A percentile compares a stretch with the other conserved stretches of the same genome.
These are phyloP conservation scores for Nigrospora osmanthi DNA, from an alignment of 2,329 filamentous ascomycete genomes.

Conservation along the genomic window DNA sequence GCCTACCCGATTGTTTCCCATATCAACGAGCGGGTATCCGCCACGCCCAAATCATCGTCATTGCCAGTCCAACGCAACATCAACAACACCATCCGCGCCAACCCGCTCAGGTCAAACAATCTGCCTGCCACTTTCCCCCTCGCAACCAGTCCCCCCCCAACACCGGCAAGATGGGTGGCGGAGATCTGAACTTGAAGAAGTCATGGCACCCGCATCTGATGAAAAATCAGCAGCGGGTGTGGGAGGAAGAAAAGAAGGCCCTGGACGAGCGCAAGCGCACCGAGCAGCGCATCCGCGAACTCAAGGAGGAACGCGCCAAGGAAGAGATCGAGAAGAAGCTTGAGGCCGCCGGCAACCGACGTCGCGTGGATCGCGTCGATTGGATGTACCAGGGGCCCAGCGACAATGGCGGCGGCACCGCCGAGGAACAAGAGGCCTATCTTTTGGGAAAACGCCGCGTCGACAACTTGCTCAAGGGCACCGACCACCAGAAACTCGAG, in stretches of 20 bases:
- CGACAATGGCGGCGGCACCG: conserved; percentile 64
- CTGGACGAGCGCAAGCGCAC: conserved; percentile 92
- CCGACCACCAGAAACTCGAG: conserved; percentile 72
- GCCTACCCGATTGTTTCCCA: no score
- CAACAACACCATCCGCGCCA: no score
- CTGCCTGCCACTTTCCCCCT: not conserved
- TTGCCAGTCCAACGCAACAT: no score
- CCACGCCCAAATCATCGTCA: no score
- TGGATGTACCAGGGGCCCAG: conserved; percentile 97
- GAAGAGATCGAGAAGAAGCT: conserved; percentile 88
- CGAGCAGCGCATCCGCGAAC: conserved; percentile 84
- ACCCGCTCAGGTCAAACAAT: no score
- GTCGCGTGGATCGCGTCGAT: conserved; percentile 76
- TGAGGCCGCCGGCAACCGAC: conserved; percentile 78
- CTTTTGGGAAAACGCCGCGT: conserved; percentile 87
- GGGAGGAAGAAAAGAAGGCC: conserved; percentile 85
- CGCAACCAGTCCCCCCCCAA: conserved; percentile 2
- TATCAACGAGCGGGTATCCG: no score
- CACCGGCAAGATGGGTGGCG: conserved; percentile 64
- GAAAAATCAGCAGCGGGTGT: conserved; percentile 85
- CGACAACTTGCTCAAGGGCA: conserved; percentile 71
- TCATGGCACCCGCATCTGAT: conserved; percentile 89
- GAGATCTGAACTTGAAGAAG: conserved; percentile 91
- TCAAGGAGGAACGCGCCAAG: conserved; percentile 86
- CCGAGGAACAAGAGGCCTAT: conserved; percentile 90